Percentiles rank a stretch among this genome's conserved stretches.
These are phyloP conservation scores for Cyamopsis tetragonoloba DNA, from an alignment of 306 rosid genomes.

Conservation along the genomic window DNA sequence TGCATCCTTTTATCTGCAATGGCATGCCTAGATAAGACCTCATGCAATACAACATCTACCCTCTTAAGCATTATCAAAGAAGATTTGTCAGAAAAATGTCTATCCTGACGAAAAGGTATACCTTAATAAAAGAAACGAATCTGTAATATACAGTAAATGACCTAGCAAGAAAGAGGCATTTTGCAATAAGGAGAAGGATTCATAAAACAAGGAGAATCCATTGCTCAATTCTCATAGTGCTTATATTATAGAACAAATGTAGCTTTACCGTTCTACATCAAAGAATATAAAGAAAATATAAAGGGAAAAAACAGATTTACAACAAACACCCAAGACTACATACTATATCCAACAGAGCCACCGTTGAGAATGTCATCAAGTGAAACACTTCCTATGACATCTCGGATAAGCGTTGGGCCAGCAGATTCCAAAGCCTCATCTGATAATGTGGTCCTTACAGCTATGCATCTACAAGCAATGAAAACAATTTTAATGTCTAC, in stretches of 20 bases:
- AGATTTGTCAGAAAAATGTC: slow-evolving; percentile 22
- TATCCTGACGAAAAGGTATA: not conserved
- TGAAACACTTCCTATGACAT: slow-evolving; percentile 79
- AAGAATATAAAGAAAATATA: slow-evolving; percentile 41
- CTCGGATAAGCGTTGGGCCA: slow-evolving; percentile 70
- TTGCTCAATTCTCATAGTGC: slow-evolving; percentile 29
- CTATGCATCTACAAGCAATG: slow-evolving; percentile 68
- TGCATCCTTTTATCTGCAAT: slow-evolving; percentile 85
- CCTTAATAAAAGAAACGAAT: slow-evolving; percentile 12
- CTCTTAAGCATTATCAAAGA: slow-evolving; percentile 22
- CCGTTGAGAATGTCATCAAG: slow-evolving; percentile 84
- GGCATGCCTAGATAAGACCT: slow-evolving; percentile 55
- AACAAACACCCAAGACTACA: slow-evolving; percentile 66
- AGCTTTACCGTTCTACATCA: slow-evolving; percentile 52
- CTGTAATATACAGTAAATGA: slow-evolving; percentile 10
- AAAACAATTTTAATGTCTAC: slow-evolving; percentile 17
- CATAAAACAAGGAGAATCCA: slow-evolving; percentile 36
- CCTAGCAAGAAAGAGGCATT: slow-evolving; percentile 25
- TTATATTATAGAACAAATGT: slow-evolving; percentile 31
- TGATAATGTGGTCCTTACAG: slow-evolving; percentile 84
- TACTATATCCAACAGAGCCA: slow-evolving; percentile 82
- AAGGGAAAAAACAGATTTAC: slow-evolving; percentile 41
- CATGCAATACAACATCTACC: slow-evolving; percentile 29
- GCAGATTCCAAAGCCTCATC: slow-evolving; percentile 66
- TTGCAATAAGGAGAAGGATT: slow-evolving; percentile 24